Evolutionary conservation across 2,329 filamentous ascomycete genomes (phyloP).

Genomic region (Cryoendolithus antarcticus): DNA sequence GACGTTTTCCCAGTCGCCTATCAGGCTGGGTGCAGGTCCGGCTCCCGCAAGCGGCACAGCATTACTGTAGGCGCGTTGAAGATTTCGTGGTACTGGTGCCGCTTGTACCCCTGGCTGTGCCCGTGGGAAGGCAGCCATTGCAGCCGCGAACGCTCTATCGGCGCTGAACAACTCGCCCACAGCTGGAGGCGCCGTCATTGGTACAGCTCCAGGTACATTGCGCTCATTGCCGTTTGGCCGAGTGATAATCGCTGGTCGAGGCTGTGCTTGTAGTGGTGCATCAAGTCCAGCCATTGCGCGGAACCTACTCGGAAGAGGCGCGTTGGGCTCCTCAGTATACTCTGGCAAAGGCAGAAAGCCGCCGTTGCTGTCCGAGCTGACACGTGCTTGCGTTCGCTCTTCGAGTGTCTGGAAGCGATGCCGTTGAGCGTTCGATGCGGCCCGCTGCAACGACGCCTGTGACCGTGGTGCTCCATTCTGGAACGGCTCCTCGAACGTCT

Average conservation of each 20-base stretch:
- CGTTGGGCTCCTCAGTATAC: constrained; percentile 50
- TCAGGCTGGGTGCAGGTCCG: constrained; percentile 12
- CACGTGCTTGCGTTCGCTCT: constrained; percentile 33
- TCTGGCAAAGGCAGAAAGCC: constrained; percentile 74
- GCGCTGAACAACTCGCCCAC: constrained; percentile 14
- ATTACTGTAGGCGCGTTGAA: constrained; percentile 22
- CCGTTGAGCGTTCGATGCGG: constrained; percentile 54
- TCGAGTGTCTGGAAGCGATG: constrained; percentile 52
- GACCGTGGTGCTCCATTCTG: constrained; percentile 22
- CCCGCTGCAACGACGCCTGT: constrained; percentile 20
- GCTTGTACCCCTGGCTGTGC: background rate
- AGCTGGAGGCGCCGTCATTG: constrained; percentile 13
- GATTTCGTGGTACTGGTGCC: constrained; percentile 13
- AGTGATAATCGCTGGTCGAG: constrained; percentile 10
- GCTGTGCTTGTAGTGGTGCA: constrained; percentile 8
- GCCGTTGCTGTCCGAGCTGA: constrained; percentile 52
- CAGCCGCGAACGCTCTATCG: constrained; percentile 15
- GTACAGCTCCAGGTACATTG: constrained; percentile 3
- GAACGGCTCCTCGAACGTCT: constrained; percentile 23
- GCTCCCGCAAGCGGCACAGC: constrained; percentile 11
- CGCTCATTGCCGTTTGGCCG: constrained; percentile 5
- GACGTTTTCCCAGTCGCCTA: constrained; percentile 17
- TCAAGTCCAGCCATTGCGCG: constrained; percentile 25
- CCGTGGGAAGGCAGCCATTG: constrained; percentile 5
- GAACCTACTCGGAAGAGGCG: constrained; percentile 24